Evolutionary conservation across 352 stramenopile species (phyloP), one percentile per base, ranked within the genome.

Genomic region (Aphanomyces invadans): DNA sequence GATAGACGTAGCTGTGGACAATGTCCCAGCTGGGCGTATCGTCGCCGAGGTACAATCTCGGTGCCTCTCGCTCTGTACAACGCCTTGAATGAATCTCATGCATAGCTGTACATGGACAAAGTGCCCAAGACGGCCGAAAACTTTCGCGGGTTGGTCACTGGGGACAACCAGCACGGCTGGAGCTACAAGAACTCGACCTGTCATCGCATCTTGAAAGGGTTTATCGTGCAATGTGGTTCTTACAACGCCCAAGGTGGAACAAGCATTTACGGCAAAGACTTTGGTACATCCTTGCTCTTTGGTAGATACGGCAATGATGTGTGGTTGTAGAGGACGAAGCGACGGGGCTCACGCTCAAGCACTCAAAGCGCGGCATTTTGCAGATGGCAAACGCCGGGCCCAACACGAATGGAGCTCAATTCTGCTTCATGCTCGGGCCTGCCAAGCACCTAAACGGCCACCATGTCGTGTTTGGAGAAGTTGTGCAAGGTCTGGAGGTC

Each of bases 71-170:
- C n/a, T n/a, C n/a, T n/a, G n/a, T n/a, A n/a, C 2, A 28, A 3
- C 55, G 21, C 23, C 28, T 54, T 17, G 38, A n/a, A 63, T 52
- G 55, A 10, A 46, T n/a, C n/a, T n/a, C n/a, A n/a, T n/a, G n/a
- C 42, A 59, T 79, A 80, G 63, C 64, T 96, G 11, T 96, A 87
- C 71, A 78, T 76, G 5, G 83, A 97, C 62, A 82, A 92, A 36
- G 87, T 83, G 25, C 92, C 92, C 1, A 96, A 96, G 64, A 98
- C 93, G 29, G 90, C 87, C n/a, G 88, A 96, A 52, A 98, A 98
- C 71, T 98, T 98, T 70, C 63, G 79, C 26, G 63, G 64, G 36
- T 69, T 97, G 19, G 97, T 87, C 77, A 97, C 87, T 17, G 92
- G 87, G 49, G 92, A 97, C 69, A 88, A 86, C 45, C 84, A 83